Evolutionary conservation across 108 stramenopile species (phyloP), one percentile per base, ranked within the genome.

Genomic region (Cyclotella choctawhatcheeana): DNA sequence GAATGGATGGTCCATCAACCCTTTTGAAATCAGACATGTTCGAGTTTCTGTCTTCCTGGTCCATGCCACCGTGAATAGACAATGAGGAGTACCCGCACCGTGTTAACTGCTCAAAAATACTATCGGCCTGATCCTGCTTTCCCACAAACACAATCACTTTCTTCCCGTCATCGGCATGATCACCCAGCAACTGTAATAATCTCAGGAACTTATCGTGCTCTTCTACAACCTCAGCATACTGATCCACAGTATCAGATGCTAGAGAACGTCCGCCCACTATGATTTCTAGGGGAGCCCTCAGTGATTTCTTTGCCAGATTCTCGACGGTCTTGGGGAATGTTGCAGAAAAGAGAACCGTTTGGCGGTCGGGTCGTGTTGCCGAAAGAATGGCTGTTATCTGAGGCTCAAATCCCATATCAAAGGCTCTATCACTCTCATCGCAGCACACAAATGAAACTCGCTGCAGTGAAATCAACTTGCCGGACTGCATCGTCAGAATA

Each of bases 321-420:
- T 99, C 98, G 26, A 99, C 96, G 35, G 84, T 71, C 66, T 90
- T 91, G 24, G 99, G 99, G 81, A 99, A 99, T 10, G 99, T 99
- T 6, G 99, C 99, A 20, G 97, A 97, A 84, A 99, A 99, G 32
- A 99, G 86, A 10, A 97, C 94, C 16, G 92, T 94, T 66, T 98
- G 97, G 27, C 97, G 76, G 88, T 97, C 97, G 6, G 98, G 98
- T 17, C 99, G 88, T 21, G 96, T 89, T 18, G 96, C 97, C 17
- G 83, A 75, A 25, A 99, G 65, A 58, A 99, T 94, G 40, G 95
- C 96, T 27, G 79, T 74, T 64, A 99, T 97, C 77, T 99, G 99
- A 16, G 99, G 98, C 37, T 96, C 97, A 73, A 99, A 99, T 48
- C 99, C 99, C 99, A 99, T 99, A 84, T 99, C 99, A 74, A 97